Conservation (phyloP, 164 flowering plant species). For the Kingdonia uniflora region DNA sequence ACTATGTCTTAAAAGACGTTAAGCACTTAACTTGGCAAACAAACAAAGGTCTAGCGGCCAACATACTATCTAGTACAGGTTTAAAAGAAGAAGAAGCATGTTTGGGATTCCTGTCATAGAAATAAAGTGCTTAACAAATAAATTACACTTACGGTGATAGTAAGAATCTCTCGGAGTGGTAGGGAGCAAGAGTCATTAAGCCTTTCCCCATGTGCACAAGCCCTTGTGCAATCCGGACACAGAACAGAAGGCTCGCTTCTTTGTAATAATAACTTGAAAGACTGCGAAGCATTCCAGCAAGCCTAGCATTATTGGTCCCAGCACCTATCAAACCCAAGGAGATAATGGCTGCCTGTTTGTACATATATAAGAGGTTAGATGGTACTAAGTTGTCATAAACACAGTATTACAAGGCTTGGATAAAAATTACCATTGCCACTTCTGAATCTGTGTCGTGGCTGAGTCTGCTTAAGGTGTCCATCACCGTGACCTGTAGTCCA, state of each 20-base stretch:
- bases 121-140: too few relatives aligned
- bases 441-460: slow-evolving; percentile 97
- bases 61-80: background rate
- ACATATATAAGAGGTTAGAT: background rate
- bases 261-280: slow-evolving; percentile 95
- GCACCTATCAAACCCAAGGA: slow-evolving; percentile 95
- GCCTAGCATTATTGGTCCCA: slow-evolving; percentile 96
- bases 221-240: slow-evolving; percentile 98
- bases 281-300: slow-evolving; percentile 98
- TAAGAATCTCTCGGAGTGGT: slow-evolving; percentile 86
- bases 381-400: background rate
- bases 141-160: slow-evolving; percentile 68
- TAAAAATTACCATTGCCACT: slow-evolving; percentile 79
- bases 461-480: slow-evolving; percentile 94
- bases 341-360: slow-evolving; percentile 74
- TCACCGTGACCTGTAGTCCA: slow-evolving; percentile 69
- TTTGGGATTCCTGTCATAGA: too few relatives aligned
- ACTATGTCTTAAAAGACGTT: too few relatives aligned
- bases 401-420: background rate
- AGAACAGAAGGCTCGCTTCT: slow-evolving; percentile 85
- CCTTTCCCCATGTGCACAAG: slow-evolving; percentile 96
- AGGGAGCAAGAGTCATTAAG: slow-evolving; percentile 77
- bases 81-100: too few relatives aligned
- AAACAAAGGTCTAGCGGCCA: background rate
- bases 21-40: too few relatives aligned